A percentile compares a stretch with the other conserved stretches of the same genome.
These are phyloP conservation scores for Davidsoniella virescens DNA, from an alignment of 2,329 filamentous ascomycete genomes.

Conservation along the genomic window DNA sequence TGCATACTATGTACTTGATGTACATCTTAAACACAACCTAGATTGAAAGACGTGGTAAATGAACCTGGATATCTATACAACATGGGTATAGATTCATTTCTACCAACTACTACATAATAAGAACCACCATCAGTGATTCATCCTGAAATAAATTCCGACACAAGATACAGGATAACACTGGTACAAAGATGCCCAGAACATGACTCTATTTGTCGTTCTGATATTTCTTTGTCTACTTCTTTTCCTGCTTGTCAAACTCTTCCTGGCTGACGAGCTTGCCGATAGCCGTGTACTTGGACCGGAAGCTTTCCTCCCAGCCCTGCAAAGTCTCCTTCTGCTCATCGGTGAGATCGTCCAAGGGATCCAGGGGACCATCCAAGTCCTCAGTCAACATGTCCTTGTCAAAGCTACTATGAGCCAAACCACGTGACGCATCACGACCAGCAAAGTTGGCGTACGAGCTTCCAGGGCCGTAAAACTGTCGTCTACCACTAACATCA, in stretches of 20 bases:
- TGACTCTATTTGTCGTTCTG: too few species aligned
- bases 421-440: constrained; percentile 70
- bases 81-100: too few species aligned
- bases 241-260: constrained; percentile 20
- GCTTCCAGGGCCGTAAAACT: constrained; percentile 92
- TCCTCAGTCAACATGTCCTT: constrained; percentile 89
- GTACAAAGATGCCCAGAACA: background rate
- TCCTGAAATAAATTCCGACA: background rate
- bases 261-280: constrained; percentile 55
- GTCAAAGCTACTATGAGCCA: constrained; percentile 87
- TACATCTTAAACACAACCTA: too few species aligned
- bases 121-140: too few species aligned
- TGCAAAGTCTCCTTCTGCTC: constrained; percentile 71
- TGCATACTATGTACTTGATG: too few species aligned
- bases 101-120: too few species aligned
- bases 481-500: constrained; percentile 70
- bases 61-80: too few species aligned
- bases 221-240: constrained; percentile 15
- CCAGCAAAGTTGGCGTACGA: constrained; percentile 96
- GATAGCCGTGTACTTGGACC: constrained; percentile 89
- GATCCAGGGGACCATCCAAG: constrained; percentile 67
- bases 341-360: constrained; percentile 49
- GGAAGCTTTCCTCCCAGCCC: constrained; percentile 88
- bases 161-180: background rate
- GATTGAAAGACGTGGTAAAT: too few species aligned